phyloP scores from a whole-genome alignment of 2,329 filamentous ascomycete species.

The Trichoderma cornu-damae region DNA sequence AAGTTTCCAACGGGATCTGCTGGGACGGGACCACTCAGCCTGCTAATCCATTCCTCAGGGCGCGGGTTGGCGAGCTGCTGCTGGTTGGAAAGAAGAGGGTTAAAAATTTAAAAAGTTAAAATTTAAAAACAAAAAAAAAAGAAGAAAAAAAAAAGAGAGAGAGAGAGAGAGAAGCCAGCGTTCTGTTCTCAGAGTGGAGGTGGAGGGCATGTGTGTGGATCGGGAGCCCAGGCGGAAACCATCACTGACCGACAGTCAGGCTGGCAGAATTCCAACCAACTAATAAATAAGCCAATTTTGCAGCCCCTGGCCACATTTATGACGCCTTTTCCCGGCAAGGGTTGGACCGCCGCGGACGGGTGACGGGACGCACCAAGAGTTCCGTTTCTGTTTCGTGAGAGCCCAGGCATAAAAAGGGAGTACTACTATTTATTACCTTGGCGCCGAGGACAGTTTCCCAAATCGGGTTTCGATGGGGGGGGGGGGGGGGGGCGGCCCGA shows the following conservation, averaged over 20 bases:
- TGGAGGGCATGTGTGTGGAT: conserved; percentile 12
- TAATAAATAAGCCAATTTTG: too few species aligned
- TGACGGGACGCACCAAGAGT: neutral
- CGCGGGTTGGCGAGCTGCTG: neutral
- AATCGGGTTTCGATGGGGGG: conserved; percentile 5
- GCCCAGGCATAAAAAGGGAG: neutral
- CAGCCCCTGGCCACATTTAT: conserved; percentile 14
- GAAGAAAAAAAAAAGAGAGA: neutral
- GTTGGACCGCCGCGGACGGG: conserved; percentile 1
- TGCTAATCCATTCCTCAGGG: neutral
- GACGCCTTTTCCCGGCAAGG: conserved; percentile 12
- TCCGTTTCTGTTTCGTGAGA: neutral
- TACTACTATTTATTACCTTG: too few species aligned
- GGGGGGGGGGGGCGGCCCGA: too few species aligned
- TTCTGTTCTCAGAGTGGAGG: conserved; percentile 10
- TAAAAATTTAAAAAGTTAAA: too few species aligned
- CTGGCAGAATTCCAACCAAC: conserved; percentile 8
- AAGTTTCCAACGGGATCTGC: conserved; percentile 13
- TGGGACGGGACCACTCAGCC: conserved; percentile 12
- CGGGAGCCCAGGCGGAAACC: conserved; percentile 4
- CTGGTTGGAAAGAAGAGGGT: neutral
- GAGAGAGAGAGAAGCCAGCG: too few species aligned
- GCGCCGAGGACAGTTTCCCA: neutral
- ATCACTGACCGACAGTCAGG: conserved; percentile 16
- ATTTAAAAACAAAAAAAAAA: too few species aligned